phyloP scores from a whole-genome alignment of 202 grass and related monocot species.

The Brachypodium distachyon region DNA sequence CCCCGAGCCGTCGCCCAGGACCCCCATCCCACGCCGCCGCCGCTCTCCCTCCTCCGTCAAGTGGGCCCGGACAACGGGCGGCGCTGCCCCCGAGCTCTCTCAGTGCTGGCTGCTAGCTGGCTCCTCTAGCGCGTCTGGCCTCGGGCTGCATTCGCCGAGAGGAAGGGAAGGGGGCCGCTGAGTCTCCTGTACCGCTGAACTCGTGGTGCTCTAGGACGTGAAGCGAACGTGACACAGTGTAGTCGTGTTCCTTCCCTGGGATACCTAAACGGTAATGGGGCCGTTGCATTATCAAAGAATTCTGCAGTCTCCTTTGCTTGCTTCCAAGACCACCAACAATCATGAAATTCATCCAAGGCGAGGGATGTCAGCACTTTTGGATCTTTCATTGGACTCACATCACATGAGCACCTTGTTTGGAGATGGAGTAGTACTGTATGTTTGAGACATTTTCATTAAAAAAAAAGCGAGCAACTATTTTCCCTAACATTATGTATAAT shows the following conservation, averaged over 20 bases:
- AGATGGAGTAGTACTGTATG: too few relatives aligned
- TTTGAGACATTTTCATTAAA: too few relatives aligned
- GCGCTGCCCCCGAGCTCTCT: background rate
- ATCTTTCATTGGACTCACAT: background rate
- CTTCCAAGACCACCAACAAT: background rate
- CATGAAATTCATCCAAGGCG: background rate
- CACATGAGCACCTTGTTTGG: background rate
- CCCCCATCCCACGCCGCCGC: constrained; percentile 38
- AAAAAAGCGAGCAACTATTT: too few relatives aligned
- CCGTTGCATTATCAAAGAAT: background rate
- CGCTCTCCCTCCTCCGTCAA: background rate
- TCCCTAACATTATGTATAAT: too few relatives aligned
- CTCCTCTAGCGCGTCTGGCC: background rate
- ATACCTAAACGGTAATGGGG: constrained; percentile 17
- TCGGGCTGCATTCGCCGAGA: background rate
- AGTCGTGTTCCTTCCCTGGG: constrained; percentile 14
- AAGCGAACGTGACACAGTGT: constrained; percentile 30
- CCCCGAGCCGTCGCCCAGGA: constrained; percentile 44
- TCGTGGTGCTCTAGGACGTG: too few relatives aligned
- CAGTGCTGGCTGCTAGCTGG: background rate
- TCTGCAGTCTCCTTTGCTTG: background rate
- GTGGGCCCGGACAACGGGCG: background rate
- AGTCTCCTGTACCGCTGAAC: too few relatives aligned
- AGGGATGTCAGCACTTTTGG: background rate
- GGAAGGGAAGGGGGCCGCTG: too few relatives aligned